These are phyloP conservation scores for Diddensiella santjacobensis DNA, from an alignment of 805 yeast genomes.

Conservation along the genomic window DNA sequence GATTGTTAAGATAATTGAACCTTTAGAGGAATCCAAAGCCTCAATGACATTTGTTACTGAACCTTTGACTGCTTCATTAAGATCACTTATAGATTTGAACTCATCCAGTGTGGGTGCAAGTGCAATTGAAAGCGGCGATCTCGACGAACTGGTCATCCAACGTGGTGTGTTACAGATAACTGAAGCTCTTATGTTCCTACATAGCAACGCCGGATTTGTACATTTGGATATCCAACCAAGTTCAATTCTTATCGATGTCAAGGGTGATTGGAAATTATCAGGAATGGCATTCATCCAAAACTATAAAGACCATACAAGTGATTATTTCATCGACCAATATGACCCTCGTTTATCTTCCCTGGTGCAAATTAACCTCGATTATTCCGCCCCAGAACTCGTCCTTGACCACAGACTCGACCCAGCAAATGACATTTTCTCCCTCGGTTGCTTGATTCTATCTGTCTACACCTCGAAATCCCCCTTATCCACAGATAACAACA, in stretches of 20 bases:
- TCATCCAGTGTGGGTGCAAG: constrained; percentile 14
- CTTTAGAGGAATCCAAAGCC: constrained; percentile 78
- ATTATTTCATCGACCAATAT: constrained; percentile 63
- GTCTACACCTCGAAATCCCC: constrained; percentile 53
- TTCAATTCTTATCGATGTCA: constrained; percentile 67
- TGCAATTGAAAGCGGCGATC: constrained; percentile 32
- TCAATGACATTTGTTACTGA: constrained; percentile 83
- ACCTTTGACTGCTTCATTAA: constrained; percentile 56
- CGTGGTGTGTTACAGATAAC: constrained; percentile 79
- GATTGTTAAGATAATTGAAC: constrained; percentile 77
- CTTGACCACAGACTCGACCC: constrained; percentile 59
- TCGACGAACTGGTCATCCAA: constrained; percentile 69
- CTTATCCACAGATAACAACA: constrained; percentile 48
- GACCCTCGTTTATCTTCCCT: constrained; percentile 75
- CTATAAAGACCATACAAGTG: constrained; percentile 49
- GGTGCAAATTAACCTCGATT: constrained; percentile 66
- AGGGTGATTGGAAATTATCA: constrained; percentile 88
- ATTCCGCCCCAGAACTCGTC: constrained; percentile 79
- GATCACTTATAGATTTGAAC: constrained; percentile 37
- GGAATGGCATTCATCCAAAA: constrained; percentile 59
- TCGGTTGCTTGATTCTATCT: constrained; percentile 73
- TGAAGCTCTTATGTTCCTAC: constrained; percentile 78
- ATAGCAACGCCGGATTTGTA: constrained; percentile 65
- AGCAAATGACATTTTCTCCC: constrained; percentile 76
- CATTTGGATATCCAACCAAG: constrained; percentile 78